phyloP scores from a whole-genome alignment of 2,329 filamentous ascomycete species.

The Aspergillus unguis region DNA sequence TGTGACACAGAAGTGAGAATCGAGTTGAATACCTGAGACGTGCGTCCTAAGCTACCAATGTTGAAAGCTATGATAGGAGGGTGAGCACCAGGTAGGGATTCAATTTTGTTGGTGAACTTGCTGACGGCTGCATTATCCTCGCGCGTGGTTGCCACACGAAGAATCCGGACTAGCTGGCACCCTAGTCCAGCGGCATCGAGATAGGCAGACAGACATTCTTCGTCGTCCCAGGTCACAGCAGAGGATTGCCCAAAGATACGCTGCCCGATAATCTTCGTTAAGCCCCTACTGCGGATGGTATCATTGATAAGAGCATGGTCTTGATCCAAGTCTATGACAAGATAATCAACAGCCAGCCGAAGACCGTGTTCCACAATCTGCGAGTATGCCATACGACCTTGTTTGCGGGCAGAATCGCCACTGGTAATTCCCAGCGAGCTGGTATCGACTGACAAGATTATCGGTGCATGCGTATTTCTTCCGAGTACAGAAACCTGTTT shows the following conservation, averaged over 20 bases:
- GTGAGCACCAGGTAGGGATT: conserved; percentile 28
- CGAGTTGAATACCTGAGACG: conserved; percentile 44
- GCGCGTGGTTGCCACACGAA: conserved; percentile 33
- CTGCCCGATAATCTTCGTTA: conserved; percentile 42
- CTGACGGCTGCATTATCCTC: conserved; percentile 38
- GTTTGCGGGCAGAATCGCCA: conserved; percentile 9
- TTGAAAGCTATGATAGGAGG: conserved; percentile 42
- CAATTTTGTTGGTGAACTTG: conserved; percentile 38
- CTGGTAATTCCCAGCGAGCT: conserved; percentile 17
- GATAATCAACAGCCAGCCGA: conserved; percentile 41
- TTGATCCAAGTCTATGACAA: conserved; percentile 37
- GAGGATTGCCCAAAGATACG: conserved; percentile 31
- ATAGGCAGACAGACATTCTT: conserved; percentile 31
- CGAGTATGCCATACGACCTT: conserved; percentile 27
- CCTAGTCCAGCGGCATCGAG: conserved; percentile 36
- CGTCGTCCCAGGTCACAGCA: conserved; percentile 33
- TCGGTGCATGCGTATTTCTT: conserved; percentile 54
- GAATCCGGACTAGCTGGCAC: conserved; percentile 40
- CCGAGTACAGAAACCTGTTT: conserved; percentile 57
- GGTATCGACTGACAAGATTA: conserved; percentile 55
- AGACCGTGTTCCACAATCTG: conserved; percentile 39
- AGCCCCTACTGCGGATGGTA: conserved; percentile 34
- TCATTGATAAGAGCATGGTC: conserved; percentile 25
- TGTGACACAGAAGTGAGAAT: conserved; percentile 43
- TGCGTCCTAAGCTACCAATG: conserved; percentile 39